Evolutionary conservation across 257 asterid species (phyloP).

Genomic region (Solanum okadae): DNA sequence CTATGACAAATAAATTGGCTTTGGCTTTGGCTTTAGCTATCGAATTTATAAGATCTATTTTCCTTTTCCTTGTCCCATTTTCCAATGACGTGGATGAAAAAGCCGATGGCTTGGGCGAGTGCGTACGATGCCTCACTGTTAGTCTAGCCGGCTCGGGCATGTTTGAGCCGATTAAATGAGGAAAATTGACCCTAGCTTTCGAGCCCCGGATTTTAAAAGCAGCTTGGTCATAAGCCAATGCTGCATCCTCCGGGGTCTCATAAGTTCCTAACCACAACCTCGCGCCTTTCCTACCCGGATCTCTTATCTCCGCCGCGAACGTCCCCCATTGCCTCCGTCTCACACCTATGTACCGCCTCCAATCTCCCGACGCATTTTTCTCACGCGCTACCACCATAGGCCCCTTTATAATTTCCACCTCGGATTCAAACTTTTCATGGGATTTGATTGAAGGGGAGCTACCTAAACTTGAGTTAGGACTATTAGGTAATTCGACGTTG

Average conservation of each 20-base stretch:
- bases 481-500: not conserved
- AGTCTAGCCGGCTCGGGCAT: not conserved
- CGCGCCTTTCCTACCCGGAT: not conserved
- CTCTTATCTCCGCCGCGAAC: conserved; percentile 14
- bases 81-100: not conserved
- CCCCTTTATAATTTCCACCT: not conserved
- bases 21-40: not conserved
- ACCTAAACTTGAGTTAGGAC: not conserved
- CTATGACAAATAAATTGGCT: not conserved
- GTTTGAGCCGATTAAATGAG: not conserved
- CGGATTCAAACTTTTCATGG: not conserved
- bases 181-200: not conserved
- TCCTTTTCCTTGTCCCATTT: not conserved
- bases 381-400: not conserved
- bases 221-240: conserved; percentile 11
- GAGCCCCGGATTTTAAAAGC: conserved; percentile 10
- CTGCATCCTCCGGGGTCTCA: conserved; percentile 9
- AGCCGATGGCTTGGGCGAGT: not conserved
- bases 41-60: not conserved
- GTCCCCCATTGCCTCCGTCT: conserved; percentile 15
- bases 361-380: not conserved
- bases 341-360: conserved; percentile 9
- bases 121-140: not conserved
- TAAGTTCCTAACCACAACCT: conserved; percentile 13
- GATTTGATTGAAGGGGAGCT: conserved; percentile 8